Evolutionary conservation across 257 asterid genomes (phyloP).

Genomic region (Scutellaria galericulata): DNA sequence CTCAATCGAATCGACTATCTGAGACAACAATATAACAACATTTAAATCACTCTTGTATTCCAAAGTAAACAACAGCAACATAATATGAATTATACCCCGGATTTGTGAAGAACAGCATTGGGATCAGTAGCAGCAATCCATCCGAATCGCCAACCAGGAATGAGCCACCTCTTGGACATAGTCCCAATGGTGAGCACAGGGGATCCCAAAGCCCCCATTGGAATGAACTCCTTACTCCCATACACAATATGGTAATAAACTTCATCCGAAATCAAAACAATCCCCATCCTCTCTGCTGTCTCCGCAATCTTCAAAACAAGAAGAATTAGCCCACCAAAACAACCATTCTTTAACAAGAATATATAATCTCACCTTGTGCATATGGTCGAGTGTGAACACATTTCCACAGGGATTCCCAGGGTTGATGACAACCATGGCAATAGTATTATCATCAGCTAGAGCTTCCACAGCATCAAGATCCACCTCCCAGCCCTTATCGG

Average conservation of each 20-base stretch:
- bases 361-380: slow-evolving; percentile 51
- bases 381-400: slow-evolving; percentile 59
- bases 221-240: slow-evolving; percentile 53
- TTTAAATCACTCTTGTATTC: too few relatives aligned
- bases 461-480: slow-evolving; percentile 61
- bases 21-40: slow-evolving; percentile 16
- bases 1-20: slow-evolving; percentile 59
- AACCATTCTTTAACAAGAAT: too few relatives aligned
- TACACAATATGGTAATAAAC: slow-evolving; percentile 65
- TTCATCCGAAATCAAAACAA: slow-evolving; percentile 69
- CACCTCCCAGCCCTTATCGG: slow-evolving; percentile 69
- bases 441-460: slow-evolving; percentile 68
- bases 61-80: neutral
- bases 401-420: slow-evolving; percentile 87
- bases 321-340: slow-evolving; percentile 5
- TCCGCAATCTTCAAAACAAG: slow-evolving; percentile 58
- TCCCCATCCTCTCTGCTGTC: slow-evolving; percentile 60
- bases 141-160: slow-evolving; percentile 82
- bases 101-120: slow-evolving; percentile 52
- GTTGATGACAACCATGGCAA: slow-evolving; percentile 69
- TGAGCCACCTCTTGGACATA: slow-evolving; percentile 73
- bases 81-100: slow-evolving; percentile 46
- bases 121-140: slow-evolving; percentile 74
- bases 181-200: slow-evolving; percentile 70
- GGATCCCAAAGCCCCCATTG: slow-evolving; percentile 61